phyloP scores from a whole-genome alignment of 2,329 filamentous ascomycete genomes.

The Sporothrix mexicana region DNA sequence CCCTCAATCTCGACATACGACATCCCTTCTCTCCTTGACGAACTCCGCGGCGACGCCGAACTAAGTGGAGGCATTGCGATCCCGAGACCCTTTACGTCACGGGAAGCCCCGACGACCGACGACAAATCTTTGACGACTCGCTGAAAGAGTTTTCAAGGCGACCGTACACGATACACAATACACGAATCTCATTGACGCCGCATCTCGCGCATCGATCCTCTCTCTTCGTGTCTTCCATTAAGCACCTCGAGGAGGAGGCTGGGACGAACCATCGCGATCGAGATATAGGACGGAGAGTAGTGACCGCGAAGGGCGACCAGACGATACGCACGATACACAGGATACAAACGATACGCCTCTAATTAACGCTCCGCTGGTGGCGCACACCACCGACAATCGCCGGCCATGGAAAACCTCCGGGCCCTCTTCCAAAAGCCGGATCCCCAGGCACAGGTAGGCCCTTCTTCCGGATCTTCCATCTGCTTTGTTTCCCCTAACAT shows the following conservation, averaged over 20 bases:
- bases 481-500: background rate
- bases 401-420: constrained; percentile 83
- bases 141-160: background rate
- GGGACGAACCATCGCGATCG: background rate
- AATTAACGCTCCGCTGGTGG: background rate
- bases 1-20: background rate
- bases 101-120: background rate
- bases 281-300: background rate
- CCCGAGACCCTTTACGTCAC: constrained; percentile 1
- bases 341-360: background rate
- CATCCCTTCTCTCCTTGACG: background rate
- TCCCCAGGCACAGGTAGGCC: constrained; percentile 83
- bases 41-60: constrained; percentile 8
- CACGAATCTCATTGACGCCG: background rate
- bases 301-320: too few species aligned
- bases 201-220: background rate
- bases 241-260: constrained; percentile 16
- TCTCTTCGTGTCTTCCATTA: background rate
- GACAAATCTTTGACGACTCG: too few species aligned
- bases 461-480: background rate
- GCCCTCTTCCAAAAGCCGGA: constrained; percentile 90
- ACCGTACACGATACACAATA: background rate
- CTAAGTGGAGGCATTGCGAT: background rate
- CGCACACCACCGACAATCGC: background rate
- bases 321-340: background rate